These are phyloP conservation scores for Lodderomyces metapsilosis DNA, from an alignment of 1,139 yeast genomes.

Conservation along the genomic window DNA sequence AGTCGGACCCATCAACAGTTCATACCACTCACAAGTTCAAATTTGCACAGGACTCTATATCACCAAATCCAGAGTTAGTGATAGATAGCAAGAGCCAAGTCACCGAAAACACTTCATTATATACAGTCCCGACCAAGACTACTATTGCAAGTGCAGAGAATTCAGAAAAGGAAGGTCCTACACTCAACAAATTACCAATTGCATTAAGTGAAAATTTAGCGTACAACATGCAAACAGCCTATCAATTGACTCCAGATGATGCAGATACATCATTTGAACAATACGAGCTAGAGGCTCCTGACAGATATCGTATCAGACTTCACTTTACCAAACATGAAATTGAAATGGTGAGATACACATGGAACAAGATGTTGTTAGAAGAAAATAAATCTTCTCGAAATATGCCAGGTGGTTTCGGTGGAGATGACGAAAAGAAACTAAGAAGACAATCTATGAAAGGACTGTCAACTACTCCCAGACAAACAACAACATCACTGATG, in stretches of 20 bases:
- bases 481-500: slow-evolving; percentile 20
- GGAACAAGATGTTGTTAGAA: slow-evolving; percentile 45
- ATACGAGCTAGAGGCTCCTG: slow-evolving; percentile 13
- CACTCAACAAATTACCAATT: not conserved
- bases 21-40: not conserved
- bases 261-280: slow-evolving; percentile 45
- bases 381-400: slow-evolving; percentile 16
- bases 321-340: slow-evolving; percentile 33
- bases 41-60: not conserved
- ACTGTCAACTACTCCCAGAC: slow-evolving; percentile 2
- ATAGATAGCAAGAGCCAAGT: not conserved
- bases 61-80: not conserved
- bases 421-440: slow-evolving; percentile 1
- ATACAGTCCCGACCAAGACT: not conserved
- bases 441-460: not conserved
- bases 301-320: slow-evolving; percentile 27
- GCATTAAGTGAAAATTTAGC: slow-evolving; percentile 4
- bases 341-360: slow-evolving; percentile 41
- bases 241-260: slow-evolving; percentile 44
- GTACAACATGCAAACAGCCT: slow-evolving; percentile 14
- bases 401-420: slow-evolving; percentile 11
- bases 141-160: not conserved
- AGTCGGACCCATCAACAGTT: not conserved
- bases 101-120: not conserved
- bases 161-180: not conserved